Evolutionary conservation across 2,329 filamentous ascomycete genomes (phyloP), one percentile per base, ranked within the genome.

Genomic region (Aspergillus luchuensis): DNA sequence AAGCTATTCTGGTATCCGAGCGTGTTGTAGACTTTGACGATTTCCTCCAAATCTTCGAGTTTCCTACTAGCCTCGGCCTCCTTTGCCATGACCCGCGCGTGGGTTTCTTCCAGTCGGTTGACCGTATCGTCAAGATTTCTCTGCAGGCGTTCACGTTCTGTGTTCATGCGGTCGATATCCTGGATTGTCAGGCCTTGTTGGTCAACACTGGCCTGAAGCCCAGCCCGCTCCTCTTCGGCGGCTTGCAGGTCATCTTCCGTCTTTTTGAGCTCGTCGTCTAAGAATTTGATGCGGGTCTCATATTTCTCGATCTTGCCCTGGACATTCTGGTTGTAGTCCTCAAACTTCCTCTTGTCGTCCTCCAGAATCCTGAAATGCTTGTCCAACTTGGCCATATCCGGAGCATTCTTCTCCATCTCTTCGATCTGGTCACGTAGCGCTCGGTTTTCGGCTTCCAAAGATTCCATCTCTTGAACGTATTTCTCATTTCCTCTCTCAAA

Each of bases 111-210:
- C 0, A 97, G 82, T 56, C 91, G 85, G 57, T 86, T 83, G 5
- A 87, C 84, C 0, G 91, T 90, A 2, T 88, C 85, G 69, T 97
- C 92, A 48, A 97, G 89, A 45, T 89, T 91, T 69, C 90, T 93
- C 66, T 96, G 91, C n/a, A 99, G 84, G 50, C 95, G 88, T 71
- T 99, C 95, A 56, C 93, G 89, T 76, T 99, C 95, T 38, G 91
- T 89, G 68, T 92, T 97, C 94, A 99, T 97, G 76, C 95, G 92
- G 83, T 99, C 95, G 73, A 99, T 98, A 84, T 99, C 95, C 79
- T 95, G 91, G 79, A 97, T 96, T 71, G 92, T 96, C 74, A 99
- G 93, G 2, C 95, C 95, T 73, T 96, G 92, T 68, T 90, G 89
- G 76, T 98, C 95, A 28, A 99, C 92, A 30, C 90, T 88, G 61